Evolutionary conservation across 257 asterid species (phyloP).

Genomic region (Ocimum tenuiflorum): DNA sequence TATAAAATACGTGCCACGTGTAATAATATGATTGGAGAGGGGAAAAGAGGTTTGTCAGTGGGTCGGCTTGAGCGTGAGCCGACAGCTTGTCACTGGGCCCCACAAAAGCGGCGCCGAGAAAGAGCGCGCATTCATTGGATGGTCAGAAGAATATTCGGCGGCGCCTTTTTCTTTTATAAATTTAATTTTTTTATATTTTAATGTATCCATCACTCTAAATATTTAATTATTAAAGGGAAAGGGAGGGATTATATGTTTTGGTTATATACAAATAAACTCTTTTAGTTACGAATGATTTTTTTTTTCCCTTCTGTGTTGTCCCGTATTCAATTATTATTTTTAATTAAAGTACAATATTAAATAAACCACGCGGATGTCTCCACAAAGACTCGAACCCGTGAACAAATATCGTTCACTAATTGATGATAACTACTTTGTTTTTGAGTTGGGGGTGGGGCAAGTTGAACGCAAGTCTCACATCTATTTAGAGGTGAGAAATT

Average conservation of each 20-base stretch:
- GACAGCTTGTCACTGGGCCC: slow-evolving; percentile 30
- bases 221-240: not conserved
- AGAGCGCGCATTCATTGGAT: slow-evolving; percentile 24
- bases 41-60: slow-evolving; percentile 33
- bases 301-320: too few relatives aligned
- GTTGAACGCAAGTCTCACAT: too few relatives aligned
- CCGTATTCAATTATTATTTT: too few relatives aligned
- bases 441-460: too few relatives aligned
- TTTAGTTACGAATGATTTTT: too few relatives aligned
- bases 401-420: too few relatives aligned
- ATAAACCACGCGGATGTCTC: too few relatives aligned
- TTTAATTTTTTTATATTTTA: not conserved
- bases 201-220: not conserved
- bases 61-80: slow-evolving; percentile 40
- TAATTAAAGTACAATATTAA: too few relatives aligned
- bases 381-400: too few relatives aligned
- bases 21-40: slow-evolving; percentile 17
- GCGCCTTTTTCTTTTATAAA: slow-evolving; percentile 14
- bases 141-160: slow-evolving; percentile 28
- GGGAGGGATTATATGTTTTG: not conserved
- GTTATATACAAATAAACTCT: not conserved
- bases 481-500: too few relatives aligned
- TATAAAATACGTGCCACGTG: slow-evolving; percentile 19
- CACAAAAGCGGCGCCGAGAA: slow-evolving; percentile 28
- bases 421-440: too few relatives aligned